These are phyloP conservation scores for Primulina tabacum DNA, from an alignment of 257 asterid genomes.

Conservation along the genomic window DNA sequence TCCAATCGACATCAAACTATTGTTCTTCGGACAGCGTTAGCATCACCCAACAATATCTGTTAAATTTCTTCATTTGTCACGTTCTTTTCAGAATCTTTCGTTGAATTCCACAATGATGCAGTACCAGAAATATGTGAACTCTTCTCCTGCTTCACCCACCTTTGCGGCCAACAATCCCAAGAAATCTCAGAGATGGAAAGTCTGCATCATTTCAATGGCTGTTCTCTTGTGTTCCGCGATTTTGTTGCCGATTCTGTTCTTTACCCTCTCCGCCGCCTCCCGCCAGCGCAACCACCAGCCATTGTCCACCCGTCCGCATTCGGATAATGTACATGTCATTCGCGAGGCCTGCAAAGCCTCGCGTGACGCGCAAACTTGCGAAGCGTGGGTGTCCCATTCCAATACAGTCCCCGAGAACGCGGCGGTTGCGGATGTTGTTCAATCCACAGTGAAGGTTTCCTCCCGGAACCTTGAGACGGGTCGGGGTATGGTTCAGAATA, in stretches of 20 bases:
- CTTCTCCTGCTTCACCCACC: background rate
- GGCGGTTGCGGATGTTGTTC: slow-evolving; percentile 37
- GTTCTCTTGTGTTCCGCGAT: slow-evolving; percentile 25
- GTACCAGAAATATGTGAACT: background rate
- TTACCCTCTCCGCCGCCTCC: slow-evolving; percentile 25
- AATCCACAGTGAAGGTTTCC: slow-evolving; percentile 40
- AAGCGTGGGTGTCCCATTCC: slow-evolving; percentile 29
- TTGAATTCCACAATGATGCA: background rate
- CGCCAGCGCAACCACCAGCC: slow-evolving; percentile 20
- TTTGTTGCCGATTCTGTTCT: slow-evolving; percentile 27
- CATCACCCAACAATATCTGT: no score
- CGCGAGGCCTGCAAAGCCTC: slow-evolving; percentile 30
- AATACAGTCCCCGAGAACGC: slow-evolving; percentile 30
- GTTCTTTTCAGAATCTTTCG: no score
- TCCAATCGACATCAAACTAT: no score
- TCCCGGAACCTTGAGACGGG: slow-evolving; percentile 33
- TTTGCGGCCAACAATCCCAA: background rate
- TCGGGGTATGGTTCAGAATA: slow-evolving; percentile 34
- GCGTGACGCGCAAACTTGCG: slow-evolving; percentile 40
- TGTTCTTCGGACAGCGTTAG: no score
- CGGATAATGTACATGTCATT: slow-evolving; percentile 30
- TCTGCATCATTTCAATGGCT: slow-evolving; percentile 42
- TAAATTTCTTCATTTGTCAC: no score
- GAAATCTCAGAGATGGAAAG: background rate
- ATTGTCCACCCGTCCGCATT: background rate